Conservation (phyloP, 2,329 filamentous ascomycete species). For the Davidsoniella eucalypti region DNA sequence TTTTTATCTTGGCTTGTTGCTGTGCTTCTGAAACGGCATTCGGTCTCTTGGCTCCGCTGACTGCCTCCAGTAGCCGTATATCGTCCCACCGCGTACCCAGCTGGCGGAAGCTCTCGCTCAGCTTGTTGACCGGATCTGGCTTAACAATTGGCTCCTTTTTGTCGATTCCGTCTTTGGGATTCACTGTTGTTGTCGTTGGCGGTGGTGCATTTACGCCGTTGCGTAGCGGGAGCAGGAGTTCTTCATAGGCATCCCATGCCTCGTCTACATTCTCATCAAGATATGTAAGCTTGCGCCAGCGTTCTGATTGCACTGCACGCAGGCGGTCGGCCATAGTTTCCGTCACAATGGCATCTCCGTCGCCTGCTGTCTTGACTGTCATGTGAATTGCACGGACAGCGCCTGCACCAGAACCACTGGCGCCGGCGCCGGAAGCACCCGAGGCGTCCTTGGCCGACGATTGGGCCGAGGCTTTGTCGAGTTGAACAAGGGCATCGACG, state of each 20-base stretch:
- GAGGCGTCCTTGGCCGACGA: slow-evolving; percentile 20
- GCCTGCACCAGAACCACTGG: slow-evolving; percentile 26
- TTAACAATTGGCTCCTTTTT: slow-evolving; percentile 13
- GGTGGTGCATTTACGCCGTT: slow-evolving; percentile 8
- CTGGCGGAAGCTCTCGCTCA: slow-evolving; percentile 6
- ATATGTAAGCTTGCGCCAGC: slow-evolving; percentile 66
- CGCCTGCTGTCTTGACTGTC: slow-evolving; percentile 62
- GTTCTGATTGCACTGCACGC: slow-evolving; percentile 61
- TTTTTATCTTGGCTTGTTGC: slow-evolving; percentile 1
- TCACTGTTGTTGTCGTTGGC: not conserved
- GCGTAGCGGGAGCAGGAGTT: slow-evolving; percentile 37
- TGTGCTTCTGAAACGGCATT: slow-evolving; percentile 2
- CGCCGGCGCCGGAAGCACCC: slow-evolving; percentile 20
- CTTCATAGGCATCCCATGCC: slow-evolving; percentile 61
- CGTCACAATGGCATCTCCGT: slow-evolving; percentile 46
- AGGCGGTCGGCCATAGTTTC: slow-evolving; percentile 64
- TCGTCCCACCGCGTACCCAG: slow-evolving; percentile 10
- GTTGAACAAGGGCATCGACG: slow-evolving; percentile 67
- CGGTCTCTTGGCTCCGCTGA: slow-evolving; percentile 10
- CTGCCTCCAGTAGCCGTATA: slow-evolving; percentile 9
- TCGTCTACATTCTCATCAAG: slow-evolving; percentile 63
- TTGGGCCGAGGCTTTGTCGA: slow-evolving; percentile 33
- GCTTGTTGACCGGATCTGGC: slow-evolving; percentile 9
- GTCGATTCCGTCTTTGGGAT: slow-evolving; percentile 4
- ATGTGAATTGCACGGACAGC: slow-evolving; percentile 64